Evolutionary conservation across 371 early-diverging fungal genomes (phyloP).

Genomic region (Zychaea mexicana): DNA sequence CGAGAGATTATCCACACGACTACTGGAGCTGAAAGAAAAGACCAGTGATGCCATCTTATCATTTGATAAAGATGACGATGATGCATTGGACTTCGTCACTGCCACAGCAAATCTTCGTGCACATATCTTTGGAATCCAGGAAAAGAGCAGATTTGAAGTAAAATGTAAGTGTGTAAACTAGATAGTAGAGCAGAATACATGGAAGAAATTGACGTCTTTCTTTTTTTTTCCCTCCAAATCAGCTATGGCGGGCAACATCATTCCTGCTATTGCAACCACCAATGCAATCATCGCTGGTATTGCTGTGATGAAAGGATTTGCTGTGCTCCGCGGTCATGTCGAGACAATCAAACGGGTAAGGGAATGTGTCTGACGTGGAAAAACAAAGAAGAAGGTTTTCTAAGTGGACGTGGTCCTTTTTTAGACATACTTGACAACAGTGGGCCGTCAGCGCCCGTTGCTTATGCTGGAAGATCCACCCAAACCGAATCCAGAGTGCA

Average conservation of each 20-base stretch:
- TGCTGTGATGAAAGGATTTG: conserved; percentile 86
- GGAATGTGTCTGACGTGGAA: conserved; percentile 6
- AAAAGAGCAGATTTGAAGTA: conserved; percentile 82
- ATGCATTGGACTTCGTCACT: conserved; percentile 88
- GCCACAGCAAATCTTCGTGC: conserved; percentile 91
- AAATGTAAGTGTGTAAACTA: conserved; percentile 64
- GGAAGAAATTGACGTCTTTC: not conserved
- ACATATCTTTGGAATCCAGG: conserved; percentile 75
- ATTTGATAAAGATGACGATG: conserved; percentile 96
- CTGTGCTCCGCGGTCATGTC: conserved; percentile 61
- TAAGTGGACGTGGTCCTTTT: not conserved
- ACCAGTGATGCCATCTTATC: conserved; percentile 56
- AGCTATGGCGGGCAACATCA: conserved; percentile 99
- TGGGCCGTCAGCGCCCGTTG: conserved; percentile 50
- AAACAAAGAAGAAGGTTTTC: conserved; percentile 3
- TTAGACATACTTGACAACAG: conserved; percentile 60
- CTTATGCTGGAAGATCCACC: conserved; percentile 53
- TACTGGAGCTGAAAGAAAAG: conserved; percentile 34
- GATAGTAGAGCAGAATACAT: not conserved
- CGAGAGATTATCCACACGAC: conserved; percentile 38
- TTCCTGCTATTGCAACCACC: conserved; percentile 99
- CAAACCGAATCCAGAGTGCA: conserved; percentile 62
- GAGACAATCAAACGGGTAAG: conserved; percentile 60
- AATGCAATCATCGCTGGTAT: conserved; percentile 99
- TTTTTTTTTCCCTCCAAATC: not conserved